phyloP scores from a whole-genome alignment of 2,329 filamentous ascomycete species.

The Cladosporium velox region DNA sequence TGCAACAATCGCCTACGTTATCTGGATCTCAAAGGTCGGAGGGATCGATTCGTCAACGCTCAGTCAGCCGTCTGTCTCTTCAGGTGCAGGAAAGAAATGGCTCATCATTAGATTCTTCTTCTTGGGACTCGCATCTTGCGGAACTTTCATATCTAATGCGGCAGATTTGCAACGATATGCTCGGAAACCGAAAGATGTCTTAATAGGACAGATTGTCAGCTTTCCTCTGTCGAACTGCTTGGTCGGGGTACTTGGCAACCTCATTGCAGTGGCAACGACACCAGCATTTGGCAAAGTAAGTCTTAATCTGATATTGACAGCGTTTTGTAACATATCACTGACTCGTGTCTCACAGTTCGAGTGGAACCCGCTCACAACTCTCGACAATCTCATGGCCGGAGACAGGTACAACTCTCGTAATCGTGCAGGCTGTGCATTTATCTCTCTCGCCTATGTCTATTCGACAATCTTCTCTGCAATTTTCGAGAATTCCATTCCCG shows the following conservation, averaged over 20 bases:
- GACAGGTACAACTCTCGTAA: slow-evolving; percentile 2
- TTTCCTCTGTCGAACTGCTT: not conserved
- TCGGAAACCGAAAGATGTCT: not conserved
- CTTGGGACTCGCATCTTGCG: not conserved
- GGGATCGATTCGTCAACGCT: slow-evolving; percentile 3
- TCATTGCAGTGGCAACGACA: not conserved
- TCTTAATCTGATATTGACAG: not conserved
- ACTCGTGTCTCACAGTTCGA: not conserved
- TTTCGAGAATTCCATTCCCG: slow-evolving; percentile 54
- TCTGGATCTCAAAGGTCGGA: not conserved
- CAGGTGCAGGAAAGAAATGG: slow-evolving; percentile 1
- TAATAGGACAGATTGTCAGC: slow-evolving; percentile 2
- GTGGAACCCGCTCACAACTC: not conserved
- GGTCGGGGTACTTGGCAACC: slow-evolving; percentile 1
- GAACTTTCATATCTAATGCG: not conserved
- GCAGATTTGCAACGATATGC: not conserved
- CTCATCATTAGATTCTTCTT: slow-evolving; percentile 2
- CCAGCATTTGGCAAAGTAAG: slow-evolving; percentile 5
- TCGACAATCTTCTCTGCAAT: slow-evolving; percentile 33
- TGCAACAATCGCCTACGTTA: slow-evolving; percentile 2
- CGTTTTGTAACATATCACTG: not conserved
- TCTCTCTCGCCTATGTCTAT: not conserved
- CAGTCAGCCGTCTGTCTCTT: not conserved
- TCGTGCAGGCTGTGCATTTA: not conserved
- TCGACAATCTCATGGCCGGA: slow-evolving; percentile 5